Evolutionary conservation across 257 asterid genomes (phyloP).

Genomic region (Forsythia suspensa): DNA sequence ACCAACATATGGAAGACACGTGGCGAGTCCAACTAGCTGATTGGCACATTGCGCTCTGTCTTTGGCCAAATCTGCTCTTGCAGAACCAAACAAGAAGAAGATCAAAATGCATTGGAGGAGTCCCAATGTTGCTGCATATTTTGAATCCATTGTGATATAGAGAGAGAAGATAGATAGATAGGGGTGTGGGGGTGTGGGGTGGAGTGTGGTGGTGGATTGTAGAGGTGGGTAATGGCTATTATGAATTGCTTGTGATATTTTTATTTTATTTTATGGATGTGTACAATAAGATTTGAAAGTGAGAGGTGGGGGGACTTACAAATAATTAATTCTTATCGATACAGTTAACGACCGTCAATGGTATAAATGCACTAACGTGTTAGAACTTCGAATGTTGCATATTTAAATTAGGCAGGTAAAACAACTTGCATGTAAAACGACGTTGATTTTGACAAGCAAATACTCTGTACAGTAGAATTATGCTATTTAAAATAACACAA

Average conservation of each 20-base stretch:
- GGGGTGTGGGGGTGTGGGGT: no score
- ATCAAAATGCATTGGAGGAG: neutral
- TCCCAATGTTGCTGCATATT: neutral
- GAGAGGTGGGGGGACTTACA: slow-evolving; percentile 27
- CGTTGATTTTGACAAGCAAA: neutral
- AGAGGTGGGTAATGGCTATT: neutral
- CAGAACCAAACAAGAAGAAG: slow-evolving; percentile 19
- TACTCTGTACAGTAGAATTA: no score
- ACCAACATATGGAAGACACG: slow-evolving; percentile 72
- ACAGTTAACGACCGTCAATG: neutral
- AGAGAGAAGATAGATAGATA: neutral
- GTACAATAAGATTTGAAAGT: neutral
- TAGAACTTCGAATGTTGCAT: no score
- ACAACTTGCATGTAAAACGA: neutral
- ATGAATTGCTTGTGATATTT: slow-evolving; percentile 13
- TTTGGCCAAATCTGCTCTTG: slow-evolving; percentile 40
- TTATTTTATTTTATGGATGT: neutral
- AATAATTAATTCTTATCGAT: neutral
- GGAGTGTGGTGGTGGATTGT: neutral
- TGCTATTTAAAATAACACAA: no score
- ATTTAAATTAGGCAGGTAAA: neutral
- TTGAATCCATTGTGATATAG: slow-evolving; percentile 27
- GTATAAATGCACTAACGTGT: neutral
- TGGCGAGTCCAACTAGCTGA: slow-evolving; percentile 48
- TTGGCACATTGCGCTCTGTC: slow-evolving; percentile 61